Evolutionary conservation across 2,329 filamentous ascomycete genomes (phyloP).

Genomic region (Stagonosporopsis chrysanthemi): DNA sequence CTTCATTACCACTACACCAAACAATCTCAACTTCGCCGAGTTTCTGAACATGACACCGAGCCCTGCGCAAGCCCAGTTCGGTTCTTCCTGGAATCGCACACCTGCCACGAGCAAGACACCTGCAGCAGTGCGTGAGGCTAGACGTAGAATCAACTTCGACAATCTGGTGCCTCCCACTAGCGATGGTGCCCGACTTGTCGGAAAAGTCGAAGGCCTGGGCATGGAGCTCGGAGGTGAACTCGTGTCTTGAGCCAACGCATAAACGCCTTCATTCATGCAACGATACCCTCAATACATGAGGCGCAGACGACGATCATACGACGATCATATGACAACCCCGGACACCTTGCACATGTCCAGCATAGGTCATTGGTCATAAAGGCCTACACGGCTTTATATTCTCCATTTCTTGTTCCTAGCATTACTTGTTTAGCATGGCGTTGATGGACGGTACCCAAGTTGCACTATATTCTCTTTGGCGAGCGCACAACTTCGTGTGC

Average conservation of each 20-base stretch:
- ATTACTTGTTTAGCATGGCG: slow-evolving; percentile 18
- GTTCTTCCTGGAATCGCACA: slow-evolving; percentile 69
- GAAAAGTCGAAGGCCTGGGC: slow-evolving; percentile 62
- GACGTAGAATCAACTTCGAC: slow-evolving; percentile 83
- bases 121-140: slow-evolving; percentile 69
- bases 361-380: slow-evolving; percentile 3
- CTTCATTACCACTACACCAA: slow-evolving; percentile 78
- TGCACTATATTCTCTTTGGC: background rate
- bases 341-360: slow-evolving; percentile 8
- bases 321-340: slow-evolving; percentile 15
- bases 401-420: slow-evolving; percentile 1
- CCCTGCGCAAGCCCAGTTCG: slow-evolving; percentile 75
- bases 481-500: slow-evolving; percentile 10
- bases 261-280: background rate
- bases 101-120: slow-evolving; percentile 73
- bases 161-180: slow-evolving; percentile 66
- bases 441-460: slow-evolving; percentile 12
- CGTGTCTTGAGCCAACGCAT: slow-evolving; percentile 52
- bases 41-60: slow-evolving; percentile 98
- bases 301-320: slow-evolving; percentile 10
- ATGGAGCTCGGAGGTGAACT: slow-evolving; percentile 73
- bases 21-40: slow-evolving; percentile 91
- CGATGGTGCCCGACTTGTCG: slow-evolving; percentile 54
- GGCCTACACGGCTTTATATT: slow-evolving; percentile 3
- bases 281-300: slow-evolving; percentile 3